A percentile compares a stretch with the other conserved stretches of the same genome.
Evolutionary conservation across 2,329 filamentous ascomycete species (phyloP).

Genomic region (Keithomyces neogunnii): DNA sequence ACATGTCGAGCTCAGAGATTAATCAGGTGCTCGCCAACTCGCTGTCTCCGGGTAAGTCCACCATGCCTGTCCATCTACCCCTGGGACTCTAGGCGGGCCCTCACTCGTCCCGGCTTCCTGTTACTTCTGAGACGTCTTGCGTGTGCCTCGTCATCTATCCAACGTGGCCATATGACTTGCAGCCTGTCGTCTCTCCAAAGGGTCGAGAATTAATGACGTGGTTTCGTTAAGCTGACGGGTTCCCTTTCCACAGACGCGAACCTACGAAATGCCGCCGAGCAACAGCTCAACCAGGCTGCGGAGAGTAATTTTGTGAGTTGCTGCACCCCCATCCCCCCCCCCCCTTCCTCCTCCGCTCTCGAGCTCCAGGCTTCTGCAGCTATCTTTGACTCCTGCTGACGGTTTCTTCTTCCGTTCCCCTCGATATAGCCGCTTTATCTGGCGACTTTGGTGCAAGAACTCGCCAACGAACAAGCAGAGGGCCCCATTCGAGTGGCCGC

Average conservation of each 20-base stretch:
- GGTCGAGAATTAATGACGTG: not conserved
- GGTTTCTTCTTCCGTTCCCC: not conserved
- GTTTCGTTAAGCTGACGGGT: slow-evolving; percentile 4
- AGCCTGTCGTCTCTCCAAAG: not conserved
- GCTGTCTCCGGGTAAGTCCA: slow-evolving; percentile 75
- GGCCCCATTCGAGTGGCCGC: slow-evolving; percentile 86
- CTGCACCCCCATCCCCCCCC: slow-evolving; percentile 8
- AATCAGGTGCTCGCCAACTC: slow-evolving; percentile 97
- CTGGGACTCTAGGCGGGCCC: not conserved
- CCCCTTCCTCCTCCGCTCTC: not conserved
- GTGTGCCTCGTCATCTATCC: not conserved
- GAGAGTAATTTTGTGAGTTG: slow-evolving; percentile 84
- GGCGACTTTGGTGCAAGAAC: slow-evolving; percentile 81
- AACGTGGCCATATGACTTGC: not conserved
- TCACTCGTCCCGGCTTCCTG: not conserved
- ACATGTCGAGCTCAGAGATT: slow-evolving; percentile 78
- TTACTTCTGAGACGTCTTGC: not conserved
- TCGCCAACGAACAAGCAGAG: slow-evolving; percentile 81
- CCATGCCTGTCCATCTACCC: not conserved
- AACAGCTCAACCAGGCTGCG: slow-evolving; percentile 86
- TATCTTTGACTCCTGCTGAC: not conserved
- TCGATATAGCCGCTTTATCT: slow-evolving; percentile 74
- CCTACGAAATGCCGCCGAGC: slow-evolving; percentile 84
- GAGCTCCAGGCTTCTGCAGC: slow-evolving; percentile 16
- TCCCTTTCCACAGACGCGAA: slow-evolving; percentile 60